Conservation (phyloP, 257 asterid species). For the Striga asiatica region DNA sequence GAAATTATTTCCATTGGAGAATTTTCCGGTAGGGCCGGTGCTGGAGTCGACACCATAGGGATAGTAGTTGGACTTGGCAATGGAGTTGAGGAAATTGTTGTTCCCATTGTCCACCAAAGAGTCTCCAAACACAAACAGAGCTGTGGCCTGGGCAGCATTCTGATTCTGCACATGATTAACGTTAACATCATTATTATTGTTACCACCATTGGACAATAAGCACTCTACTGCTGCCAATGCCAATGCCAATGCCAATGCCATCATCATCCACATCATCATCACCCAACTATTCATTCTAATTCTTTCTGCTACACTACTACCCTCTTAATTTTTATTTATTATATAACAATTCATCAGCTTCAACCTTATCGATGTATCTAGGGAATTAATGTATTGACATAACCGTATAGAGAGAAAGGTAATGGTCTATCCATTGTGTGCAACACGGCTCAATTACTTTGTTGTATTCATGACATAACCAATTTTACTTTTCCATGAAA, state of each 20-base stretch:
- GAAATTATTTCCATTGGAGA: conserved; percentile 69
- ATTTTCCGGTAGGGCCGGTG: conserved; percentile 57
- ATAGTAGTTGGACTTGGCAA: conserved; percentile 71
- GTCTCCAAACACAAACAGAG: conserved; percentile 76
- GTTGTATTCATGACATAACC: conserved; percentile 11
- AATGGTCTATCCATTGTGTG: not conserved
- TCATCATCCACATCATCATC: not conserved
- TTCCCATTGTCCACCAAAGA: conserved; percentile 79
- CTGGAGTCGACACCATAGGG: conserved; percentile 71
- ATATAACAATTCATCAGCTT: too few relatives aligned
- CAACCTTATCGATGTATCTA: too few relatives aligned
- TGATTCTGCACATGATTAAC: not conserved
- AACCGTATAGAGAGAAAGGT: too few relatives aligned
- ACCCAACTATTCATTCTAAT: not conserved
- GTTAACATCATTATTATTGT: not conserved
- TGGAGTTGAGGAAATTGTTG: conserved; percentile 65
- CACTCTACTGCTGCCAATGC: not conserved
- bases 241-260: not conserved
- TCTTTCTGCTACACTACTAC: not conserved
- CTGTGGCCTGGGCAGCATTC: conserved; percentile 36
- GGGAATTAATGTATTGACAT: too few relatives aligned
- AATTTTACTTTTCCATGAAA: conserved; percentile 15
- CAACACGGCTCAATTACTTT: conserved; percentile 19
- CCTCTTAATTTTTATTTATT: too few relatives aligned
- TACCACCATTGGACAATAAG: not conserved